Evolutionary conservation across 2,329 filamentous ascomycete genomes (phyloP), one percentile per base, ranked within the genome.

Genomic region (Scopulariopsis brevicaulis): DNA sequence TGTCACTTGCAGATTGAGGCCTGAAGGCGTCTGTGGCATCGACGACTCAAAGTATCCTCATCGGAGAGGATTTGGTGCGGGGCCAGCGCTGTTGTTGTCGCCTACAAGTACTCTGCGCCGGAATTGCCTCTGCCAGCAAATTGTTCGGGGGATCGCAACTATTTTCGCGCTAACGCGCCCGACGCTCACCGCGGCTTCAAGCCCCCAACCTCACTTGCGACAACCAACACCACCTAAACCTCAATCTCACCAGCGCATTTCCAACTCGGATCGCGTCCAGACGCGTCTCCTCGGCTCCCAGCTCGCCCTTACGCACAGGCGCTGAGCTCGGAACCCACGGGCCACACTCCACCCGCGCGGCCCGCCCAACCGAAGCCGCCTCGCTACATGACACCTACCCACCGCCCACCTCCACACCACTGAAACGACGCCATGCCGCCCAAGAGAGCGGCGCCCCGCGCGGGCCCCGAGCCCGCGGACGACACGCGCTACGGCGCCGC

Each of bases 401-500:
- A 14, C 46, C 5, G 24, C n/a, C n/a, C 18, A 3, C n/a, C 22
- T 24, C 20, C 20, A 32, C 20, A 50, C 22, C 20, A 50, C 22
- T 12, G 11, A 12, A 22, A 50, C 11, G 40, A 48, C 40, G 20
- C 18, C 18, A 52, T 56, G 54, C 57, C 53, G 20, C 53, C 53
- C n/a, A 58, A 35, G 25, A 55, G 20, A 37, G 20, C 46, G 46
- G 24, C 37, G 25, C 57, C 43, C 40, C 46, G 28, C 18, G 55
- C 55, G 57, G 35, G 18, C 59, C 54, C 56, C n/a, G 8, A 50
- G 46, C 46, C 22, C 54, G 43, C 55, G 32, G 55, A 51, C 28
- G 34, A 37, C 43, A 20, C 18, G 22, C 22, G 54, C 34, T 25
- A 32, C 7, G 34, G 20, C 24, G 60, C 62, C 51, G 64, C 63